Evolutionary conservation across 1,284 basidiomycete genomes (phyloP).

Genomic region (Agaricales sp.): DNA sequence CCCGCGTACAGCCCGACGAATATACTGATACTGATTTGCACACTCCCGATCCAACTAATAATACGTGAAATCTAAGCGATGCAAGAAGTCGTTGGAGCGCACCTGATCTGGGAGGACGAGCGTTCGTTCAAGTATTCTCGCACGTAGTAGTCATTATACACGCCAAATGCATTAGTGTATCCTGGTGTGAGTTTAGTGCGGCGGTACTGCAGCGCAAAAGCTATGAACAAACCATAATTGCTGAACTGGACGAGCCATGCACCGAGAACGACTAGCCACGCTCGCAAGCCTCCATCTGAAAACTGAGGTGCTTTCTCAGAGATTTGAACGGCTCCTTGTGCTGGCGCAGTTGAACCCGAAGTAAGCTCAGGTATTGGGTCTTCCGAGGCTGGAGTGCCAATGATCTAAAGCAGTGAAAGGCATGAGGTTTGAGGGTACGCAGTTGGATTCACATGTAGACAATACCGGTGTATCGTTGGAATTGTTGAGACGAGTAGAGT

Average conservation of each 20-base stretch:
- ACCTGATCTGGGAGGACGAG: conserved; percentile 38
- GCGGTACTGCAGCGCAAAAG: too few relatives aligned
- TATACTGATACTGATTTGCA: conserved; percentile 32
- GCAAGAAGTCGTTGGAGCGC: not conserved
- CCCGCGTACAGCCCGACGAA: conserved; percentile 28
- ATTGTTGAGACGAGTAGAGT: too few relatives aligned
- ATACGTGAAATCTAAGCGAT: not conserved
- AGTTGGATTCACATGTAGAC: too few relatives aligned
- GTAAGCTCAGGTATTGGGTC: too few relatives aligned
- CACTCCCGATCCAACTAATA: conserved; percentile 33
- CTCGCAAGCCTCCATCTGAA: not conserved
- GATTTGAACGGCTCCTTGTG: too few relatives aligned
- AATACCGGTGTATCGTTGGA: too few relatives aligned
- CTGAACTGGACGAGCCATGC: not conserved
- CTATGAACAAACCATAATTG: not conserved
- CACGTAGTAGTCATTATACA: conserved; percentile 38
- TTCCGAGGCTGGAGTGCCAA: too few relatives aligned
- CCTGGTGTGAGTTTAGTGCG: too few relatives aligned
- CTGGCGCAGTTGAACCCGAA: too few relatives aligned
- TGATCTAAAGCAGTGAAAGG: too few relatives aligned
- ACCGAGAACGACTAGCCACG: not conserved
- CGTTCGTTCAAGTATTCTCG: conserved; percentile 29
- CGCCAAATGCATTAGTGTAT: conserved; percentile 29
- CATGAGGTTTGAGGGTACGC: too few relatives aligned
- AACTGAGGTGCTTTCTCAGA: too few relatives aligned